These are phyloP conservation scores for Prorocentrum cordatum DNA, from an alignment of 169 alveolate species.

Conservation along the genomic window DNA sequence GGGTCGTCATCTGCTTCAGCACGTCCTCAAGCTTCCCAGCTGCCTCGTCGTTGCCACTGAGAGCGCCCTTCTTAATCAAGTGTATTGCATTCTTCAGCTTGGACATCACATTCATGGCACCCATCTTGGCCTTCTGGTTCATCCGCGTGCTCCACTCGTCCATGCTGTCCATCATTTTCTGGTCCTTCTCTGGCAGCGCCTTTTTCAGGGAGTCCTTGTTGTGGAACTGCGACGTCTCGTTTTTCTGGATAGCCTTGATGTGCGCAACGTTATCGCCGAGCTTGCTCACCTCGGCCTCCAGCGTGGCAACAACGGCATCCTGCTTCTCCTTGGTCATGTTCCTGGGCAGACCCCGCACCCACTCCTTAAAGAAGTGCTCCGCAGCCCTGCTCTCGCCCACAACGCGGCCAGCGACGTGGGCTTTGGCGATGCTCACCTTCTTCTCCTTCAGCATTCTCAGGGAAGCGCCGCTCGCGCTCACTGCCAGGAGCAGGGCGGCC, in stretches of 20 bases:
- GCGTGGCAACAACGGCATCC: neutral
- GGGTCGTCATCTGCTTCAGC: too few species aligned
- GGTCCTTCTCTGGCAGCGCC: neutral
- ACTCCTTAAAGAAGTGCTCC: neutral
- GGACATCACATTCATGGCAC: neutral
- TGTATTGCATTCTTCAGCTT: neutral
- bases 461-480: too few species aligned
- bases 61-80: neutral
- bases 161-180: neutral
- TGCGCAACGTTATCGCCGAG: neutral
- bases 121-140: neutral
- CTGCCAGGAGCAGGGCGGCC: too few species aligned
- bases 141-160: neutral
- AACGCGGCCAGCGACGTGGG: neutral
- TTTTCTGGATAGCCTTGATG: neutral
- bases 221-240: neutral
- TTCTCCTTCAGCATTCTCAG: too few species aligned
- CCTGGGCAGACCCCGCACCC: neutral
- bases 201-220: neutral
- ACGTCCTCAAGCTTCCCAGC: too few species aligned
- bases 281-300: neutral
- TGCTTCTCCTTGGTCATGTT: neutral
- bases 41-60: neutral
- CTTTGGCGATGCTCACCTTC: too few species aligned
- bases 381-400: neutral